These are phyloP conservation scores for Houttuynia cordata DNA, from an alignment of 164 flowering plant genomes.

Conservation along the genomic window DNA sequence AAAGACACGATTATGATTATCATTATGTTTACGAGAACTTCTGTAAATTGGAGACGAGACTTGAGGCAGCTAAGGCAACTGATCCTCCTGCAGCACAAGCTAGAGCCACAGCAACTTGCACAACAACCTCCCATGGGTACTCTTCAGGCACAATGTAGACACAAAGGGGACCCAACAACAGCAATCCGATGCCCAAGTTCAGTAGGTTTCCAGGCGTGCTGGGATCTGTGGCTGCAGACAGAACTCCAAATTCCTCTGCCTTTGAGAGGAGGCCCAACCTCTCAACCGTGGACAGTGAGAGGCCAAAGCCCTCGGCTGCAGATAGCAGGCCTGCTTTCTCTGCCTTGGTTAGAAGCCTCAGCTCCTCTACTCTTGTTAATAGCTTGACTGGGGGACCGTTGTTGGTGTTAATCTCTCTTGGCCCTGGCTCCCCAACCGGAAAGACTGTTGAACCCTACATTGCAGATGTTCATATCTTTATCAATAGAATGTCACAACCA, in stretches of 20 bases:
- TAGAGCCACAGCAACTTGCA: constrained; percentile 54
- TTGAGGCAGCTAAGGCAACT: constrained; percentile 87
- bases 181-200: constrained; percentile 45
- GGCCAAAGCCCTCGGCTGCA: constrained; percentile 76
- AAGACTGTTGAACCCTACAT: constrained; percentile 27
- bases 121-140: constrained; percentile 49
- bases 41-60: constrained; percentile 78
- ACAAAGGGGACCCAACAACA: constrained; percentile 57
- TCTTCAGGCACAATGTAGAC: constrained; percentile 82
- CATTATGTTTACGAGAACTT: no score
- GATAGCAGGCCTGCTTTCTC: constrained; percentile 88
- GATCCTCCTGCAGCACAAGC: constrained; percentile 61
- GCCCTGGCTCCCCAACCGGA: constrained; percentile 34
- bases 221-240: constrained; percentile 85
- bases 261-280: constrained; percentile 72
- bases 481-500: no score
- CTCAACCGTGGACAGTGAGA: constrained; percentile 79
- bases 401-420: constrained; percentile 10
- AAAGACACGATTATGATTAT: no score
- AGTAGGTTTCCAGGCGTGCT: constrained; percentile 50
- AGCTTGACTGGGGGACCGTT: constrained; percentile 44
- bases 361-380: constrained; percentile 81
- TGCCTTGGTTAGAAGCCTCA: constrained; percentile 76
- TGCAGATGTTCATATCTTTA: not conserved
- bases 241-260: constrained; percentile 76